phyloP scores from a whole-genome alignment of 129 eudicot species.

The Apium graveolens region DNA sequence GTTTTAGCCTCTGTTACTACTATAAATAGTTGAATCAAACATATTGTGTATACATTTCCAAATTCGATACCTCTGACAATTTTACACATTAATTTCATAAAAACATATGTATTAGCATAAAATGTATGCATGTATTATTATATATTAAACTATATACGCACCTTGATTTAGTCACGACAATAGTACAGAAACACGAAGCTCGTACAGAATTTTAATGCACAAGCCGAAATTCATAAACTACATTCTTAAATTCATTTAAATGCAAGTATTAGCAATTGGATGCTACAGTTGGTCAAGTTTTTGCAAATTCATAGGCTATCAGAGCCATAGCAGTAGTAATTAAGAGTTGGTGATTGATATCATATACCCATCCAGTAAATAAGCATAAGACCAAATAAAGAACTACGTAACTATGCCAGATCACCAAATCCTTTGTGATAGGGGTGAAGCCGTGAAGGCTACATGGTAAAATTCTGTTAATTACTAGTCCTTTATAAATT shows the following conservation, averaged over 20 bases:
- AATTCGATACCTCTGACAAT: no score
- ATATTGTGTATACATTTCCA: no score
- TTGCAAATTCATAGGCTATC: neutral
- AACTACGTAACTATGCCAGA: neutral
- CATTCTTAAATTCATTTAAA: neutral
- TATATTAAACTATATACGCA: neutral
- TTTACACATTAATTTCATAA: no score
- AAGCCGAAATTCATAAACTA: neutral
- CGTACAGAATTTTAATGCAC: neutral
- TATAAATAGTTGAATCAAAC: no score
- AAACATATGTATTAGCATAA: no score
- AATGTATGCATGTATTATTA: no score
- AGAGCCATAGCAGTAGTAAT: neutral
- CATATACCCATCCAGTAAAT: neutral
- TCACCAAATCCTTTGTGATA: neutral
- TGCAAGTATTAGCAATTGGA: neutral
- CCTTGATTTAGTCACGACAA: neutral
- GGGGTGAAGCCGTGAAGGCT: neutral
- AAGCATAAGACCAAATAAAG: neutral
- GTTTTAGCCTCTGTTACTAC: no score
- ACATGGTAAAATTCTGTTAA: neutral
- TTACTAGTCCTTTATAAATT: neutral
- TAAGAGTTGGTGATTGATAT: neutral
- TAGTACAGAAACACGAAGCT: neutral
- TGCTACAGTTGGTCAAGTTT: neutral